Percentiles rank a stretch among this genome's conserved stretches.
Conservation (phyloP, 2,329 filamentous ascomycete genomes). For the Shiraia sp. region DNA sequence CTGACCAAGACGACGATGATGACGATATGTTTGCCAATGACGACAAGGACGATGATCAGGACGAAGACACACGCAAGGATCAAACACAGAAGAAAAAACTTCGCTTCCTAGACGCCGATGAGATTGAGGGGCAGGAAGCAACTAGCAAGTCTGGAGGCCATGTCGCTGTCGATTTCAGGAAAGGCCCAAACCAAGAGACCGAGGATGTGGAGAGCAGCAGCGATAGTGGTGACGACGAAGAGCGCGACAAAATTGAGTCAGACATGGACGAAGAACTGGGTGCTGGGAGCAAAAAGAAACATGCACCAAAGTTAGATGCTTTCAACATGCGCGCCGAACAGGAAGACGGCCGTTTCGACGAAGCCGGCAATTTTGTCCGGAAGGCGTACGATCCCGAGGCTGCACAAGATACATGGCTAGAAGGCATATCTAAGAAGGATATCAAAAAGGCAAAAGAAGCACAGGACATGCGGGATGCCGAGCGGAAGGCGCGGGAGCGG, state of each 20-base stretch:
- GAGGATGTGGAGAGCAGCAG: conserved; percentile 66
- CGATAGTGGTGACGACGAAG: conserved; percentile 65
- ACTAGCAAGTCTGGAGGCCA: conserved; percentile 74
- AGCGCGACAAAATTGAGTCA: conserved; percentile 66
- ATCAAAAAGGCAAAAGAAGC: conserved; percentile 87
- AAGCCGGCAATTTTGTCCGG: conserved; percentile 86
- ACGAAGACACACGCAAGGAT: conserved; percentile 55
- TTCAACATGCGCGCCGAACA: conserved; percentile 93
- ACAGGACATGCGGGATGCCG: conserved; percentile 80
- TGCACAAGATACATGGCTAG: conserved; percentile 88
- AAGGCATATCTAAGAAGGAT: conserved; percentile 90
- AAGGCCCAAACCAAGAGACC: conserved; percentile 41
- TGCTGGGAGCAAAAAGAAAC: conserved; percentile 84
- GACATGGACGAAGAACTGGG: conserved; percentile 88
- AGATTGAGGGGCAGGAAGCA: conserved; percentile 80
- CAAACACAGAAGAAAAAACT: conserved; percentile 66
- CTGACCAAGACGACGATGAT: conserved; percentile 57
- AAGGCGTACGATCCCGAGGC: conserved; percentile 89
- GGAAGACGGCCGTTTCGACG: conserved; percentile 91
- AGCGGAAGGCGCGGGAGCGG: conserved; percentile 70
- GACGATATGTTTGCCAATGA: conserved; percentile 84
- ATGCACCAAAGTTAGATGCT: conserved; percentile 91
- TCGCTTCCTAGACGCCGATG: conserved; percentile 61
- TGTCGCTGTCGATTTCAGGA: conserved; percentile 62
- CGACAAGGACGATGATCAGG: conserved; percentile 59